phyloP scores from a whole-genome alignment of 139 green algal species.

The Volvox reticuliferus region DNA sequence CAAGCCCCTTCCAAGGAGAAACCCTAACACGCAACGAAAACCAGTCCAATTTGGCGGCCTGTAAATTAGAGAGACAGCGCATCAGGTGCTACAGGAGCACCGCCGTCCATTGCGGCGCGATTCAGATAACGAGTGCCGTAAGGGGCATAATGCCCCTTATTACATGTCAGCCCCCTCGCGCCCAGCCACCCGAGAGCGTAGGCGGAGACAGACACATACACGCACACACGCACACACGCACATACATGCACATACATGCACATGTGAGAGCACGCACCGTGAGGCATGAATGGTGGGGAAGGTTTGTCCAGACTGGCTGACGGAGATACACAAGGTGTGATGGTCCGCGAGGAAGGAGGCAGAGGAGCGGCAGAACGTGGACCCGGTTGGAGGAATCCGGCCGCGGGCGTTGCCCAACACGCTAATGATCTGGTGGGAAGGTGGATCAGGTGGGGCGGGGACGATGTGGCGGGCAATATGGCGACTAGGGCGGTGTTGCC shows the following conservation, averaged over 20 bases:
- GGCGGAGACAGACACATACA: too few relatives aligned
- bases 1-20: too few relatives aligned
- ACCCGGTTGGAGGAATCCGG: constrained; percentile 31
- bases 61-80: too few relatives aligned
- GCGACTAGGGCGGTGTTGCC: background rate
- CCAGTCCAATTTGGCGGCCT: too few relatives aligned
- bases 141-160: too few relatives aligned
- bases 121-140: too few relatives aligned
- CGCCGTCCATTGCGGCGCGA: too few relatives aligned
- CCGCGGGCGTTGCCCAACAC: constrained; percentile 31
- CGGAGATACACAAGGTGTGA: constrained; percentile 27
- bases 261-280: constrained; percentile 6
- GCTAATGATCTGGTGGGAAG: background rate
- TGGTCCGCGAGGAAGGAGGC: constrained; percentile 2
- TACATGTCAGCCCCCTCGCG: background rate
- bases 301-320: constrained; percentile 25
- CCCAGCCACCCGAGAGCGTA: too few relatives aligned
- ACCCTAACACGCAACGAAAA: too few relatives aligned
- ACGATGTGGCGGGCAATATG: background rate
- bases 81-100: too few relatives aligned
- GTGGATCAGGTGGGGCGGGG: background rate
- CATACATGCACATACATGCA: too few relatives aligned
- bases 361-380: constrained; percentile 43
- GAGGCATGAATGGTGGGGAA: constrained; percentile 38
- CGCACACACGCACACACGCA: background rate